These are phyloP conservation scores for Termitomyces heimii DNA, from an alignment of 768 basidiomycete species.

Conservation along the genomic window DNA sequence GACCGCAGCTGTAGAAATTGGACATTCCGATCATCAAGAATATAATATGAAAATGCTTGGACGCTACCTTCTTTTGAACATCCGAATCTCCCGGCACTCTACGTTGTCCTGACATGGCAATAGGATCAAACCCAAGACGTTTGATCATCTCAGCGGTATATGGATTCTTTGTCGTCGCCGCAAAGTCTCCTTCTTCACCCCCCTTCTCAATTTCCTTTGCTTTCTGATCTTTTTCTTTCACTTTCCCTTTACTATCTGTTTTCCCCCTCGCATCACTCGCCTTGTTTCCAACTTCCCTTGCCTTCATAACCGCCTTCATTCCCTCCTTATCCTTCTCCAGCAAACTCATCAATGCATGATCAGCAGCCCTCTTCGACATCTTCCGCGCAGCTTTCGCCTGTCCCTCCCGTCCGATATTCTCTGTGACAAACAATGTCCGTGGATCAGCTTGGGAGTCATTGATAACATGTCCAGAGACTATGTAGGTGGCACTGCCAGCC, in stretches of 20 bases:
- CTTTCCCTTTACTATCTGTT: slow-evolving; percentile 8
- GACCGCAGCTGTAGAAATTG: slow-evolving; percentile 14
- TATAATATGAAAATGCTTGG: slow-evolving; percentile 2
- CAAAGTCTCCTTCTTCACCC: background rate
- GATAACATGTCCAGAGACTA: slow-evolving; percentile 76
- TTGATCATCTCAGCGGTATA: slow-evolving; percentile 68
- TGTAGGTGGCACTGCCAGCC: slow-evolving; percentile 57
- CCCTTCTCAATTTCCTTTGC: slow-evolving; percentile 10
- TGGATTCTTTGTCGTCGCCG: slow-evolving; percentile 31
- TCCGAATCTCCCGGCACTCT: slow-evolving; percentile 29
- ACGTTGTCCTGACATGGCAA: slow-evolving; percentile 44
- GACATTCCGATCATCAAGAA: background rate
- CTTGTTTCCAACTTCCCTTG: slow-evolving; percentile 37
- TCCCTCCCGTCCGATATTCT: slow-evolving; percentile 74
- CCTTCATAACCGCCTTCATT: slow-evolving; percentile 56
- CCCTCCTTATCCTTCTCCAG: slow-evolving; percentile 64
- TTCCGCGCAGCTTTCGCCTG: slow-evolving; percentile 72
- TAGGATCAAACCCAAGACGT: slow-evolving; percentile 76
- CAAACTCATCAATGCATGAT: slow-evolving; percentile 53
- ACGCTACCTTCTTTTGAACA: slow-evolving; percentile 63
- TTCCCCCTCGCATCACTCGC: slow-evolving; percentile 13
- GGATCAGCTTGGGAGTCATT: slow-evolving; percentile 35
- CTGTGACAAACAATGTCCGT: slow-evolving; percentile 47
- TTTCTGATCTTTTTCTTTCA: slow-evolving; percentile 17
- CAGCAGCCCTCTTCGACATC: slow-evolving; percentile 50